These are phyloP conservation scores for Escallonia rubra DNA, from an alignment of 129 eudicot genomes.

Conservation along the genomic window DNA sequence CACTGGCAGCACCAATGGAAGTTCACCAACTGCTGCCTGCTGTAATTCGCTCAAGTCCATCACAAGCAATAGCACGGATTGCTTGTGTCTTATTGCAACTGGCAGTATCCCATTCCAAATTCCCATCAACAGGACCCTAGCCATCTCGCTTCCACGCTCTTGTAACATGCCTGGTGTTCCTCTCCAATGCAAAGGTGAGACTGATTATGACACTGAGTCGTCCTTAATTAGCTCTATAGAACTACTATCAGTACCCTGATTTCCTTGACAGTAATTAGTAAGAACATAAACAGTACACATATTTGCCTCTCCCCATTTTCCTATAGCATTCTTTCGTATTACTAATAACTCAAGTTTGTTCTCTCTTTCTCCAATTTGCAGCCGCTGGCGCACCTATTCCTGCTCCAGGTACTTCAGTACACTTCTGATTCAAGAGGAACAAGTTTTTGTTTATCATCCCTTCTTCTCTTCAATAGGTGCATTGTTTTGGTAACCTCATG, in stretches of 20 bases:
- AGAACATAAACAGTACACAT: too few species aligned
- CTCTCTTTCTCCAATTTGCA: slow-evolving; percentile 20
- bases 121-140: slow-evolving; percentile 62
- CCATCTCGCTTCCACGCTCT: slow-evolving; percentile 72
- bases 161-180: slow-evolving; percentile 87
- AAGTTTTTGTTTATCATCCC: too few species aligned
- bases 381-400: slow-evolving; percentile 64
- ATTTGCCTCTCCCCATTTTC: background rate
- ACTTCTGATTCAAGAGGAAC: too few species aligned
- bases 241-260: too few species aligned
- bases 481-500: too few species aligned
- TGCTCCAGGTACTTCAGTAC: slow-evolving; percentile 43
- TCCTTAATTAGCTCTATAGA: too few species aligned
- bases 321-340: background rate
- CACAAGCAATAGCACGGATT: slow-evolving; percentile 50
- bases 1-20: slow-evolving; percentile 20
- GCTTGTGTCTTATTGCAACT: slow-evolving; percentile 64
- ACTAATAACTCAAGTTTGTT: background rate
- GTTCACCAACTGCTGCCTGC: slow-evolving; percentile 58
- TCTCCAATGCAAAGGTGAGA: slow-evolving; percentile 70
- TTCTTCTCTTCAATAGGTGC: too few species aligned
- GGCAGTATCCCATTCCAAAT: slow-evolving; percentile 69
- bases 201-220: background rate
- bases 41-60: slow-evolving; percentile 60
- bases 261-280: too few species aligned